Evolutionary conservation across 805 yeast species (phyloP), one percentile per base, ranked within the genome.

Genomic region (Peterozyma xylosa): DNA sequence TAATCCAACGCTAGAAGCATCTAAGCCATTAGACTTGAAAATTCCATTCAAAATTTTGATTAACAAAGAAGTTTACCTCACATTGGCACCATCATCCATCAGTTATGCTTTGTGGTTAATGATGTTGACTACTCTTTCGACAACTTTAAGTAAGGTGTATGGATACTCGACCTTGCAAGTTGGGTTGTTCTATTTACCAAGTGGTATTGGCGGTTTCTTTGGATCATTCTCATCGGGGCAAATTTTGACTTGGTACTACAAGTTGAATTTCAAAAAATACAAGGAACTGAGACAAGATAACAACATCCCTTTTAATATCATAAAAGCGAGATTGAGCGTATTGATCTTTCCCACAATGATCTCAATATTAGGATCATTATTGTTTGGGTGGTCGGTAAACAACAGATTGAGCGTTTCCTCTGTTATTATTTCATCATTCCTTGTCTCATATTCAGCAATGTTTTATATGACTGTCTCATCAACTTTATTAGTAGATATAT

Each of bases 311-410:
- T 78, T 82, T 54, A 74, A 82, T 53, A 67, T 80, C 33, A 68
- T 78, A 43, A 63, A 62, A 39, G 75, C 83, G 0, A 68, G 93
- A 47, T 53, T 83, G 10, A 63, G 68, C n/a, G 65, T 73, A 9
- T 66, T 69, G 6, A 54, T 64, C 9, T 46, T 69, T 14, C 75
- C 84, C 3, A 58, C 76, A 2, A 3, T 47, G 0, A 33, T 67
- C 2, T 50, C 76, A 5, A 54, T 73, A 3, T 50, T 59, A 27
- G 68, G 67, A 0, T 51, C 75, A 0, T 47, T 81, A 1, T 60
- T 78, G 27, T 84, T 74, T 59, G 95, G 95, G 1, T 87, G 96
- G 95, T 76, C 87, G 48, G 54, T 86, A 11, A 66, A 74, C 33
- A 60, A 62, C 27, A 59, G 65, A 29, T 69, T 71, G 4, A 66